Conservation (phyloP, 2,329 filamentous ascomycete species). For the Karstenula rhodostoma region DNA sequence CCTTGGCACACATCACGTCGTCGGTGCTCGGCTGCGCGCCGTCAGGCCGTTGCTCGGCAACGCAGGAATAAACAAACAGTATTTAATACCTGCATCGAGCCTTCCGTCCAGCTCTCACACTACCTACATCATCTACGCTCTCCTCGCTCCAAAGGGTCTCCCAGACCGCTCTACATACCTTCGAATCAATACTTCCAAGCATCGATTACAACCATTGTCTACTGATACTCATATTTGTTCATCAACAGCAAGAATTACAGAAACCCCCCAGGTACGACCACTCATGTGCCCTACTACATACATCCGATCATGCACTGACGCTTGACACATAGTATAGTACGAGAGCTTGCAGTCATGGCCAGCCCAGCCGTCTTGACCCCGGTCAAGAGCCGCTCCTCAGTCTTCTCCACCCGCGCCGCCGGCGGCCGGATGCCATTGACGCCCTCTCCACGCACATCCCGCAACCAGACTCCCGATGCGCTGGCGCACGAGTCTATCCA, state of each 20-base stretch:
- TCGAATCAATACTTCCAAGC: constrained; percentile 50
- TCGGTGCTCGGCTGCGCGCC: constrained; percentile 25
- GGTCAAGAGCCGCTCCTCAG: constrained; percentile 90
- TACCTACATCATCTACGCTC: constrained; percentile 22
- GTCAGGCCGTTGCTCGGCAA: constrained; percentile 40
- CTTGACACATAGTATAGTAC: constrained; percentile 27
- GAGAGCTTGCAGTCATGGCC: constrained; percentile 70
- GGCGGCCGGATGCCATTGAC: constrained; percentile 95
- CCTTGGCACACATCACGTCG: constrained; percentile 39
- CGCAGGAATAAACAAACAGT: constrained; percentile 45
- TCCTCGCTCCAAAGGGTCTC: constrained; percentile 21
- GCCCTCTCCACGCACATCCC: constrained; percentile 77
- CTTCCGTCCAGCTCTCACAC: constrained; percentile 28
- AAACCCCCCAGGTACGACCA: constrained; percentile 39
- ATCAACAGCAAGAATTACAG: constrained; percentile 34
- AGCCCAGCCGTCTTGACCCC: constrained; percentile 85
- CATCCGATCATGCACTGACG: constrained; percentile 29
- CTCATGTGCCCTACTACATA: constrained; percentile 14
- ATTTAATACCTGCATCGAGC: constrained; percentile 41
- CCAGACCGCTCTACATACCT: constrained; percentile 29
- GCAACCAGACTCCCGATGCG: constrained; percentile 58
- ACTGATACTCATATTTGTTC: constrained; percentile 50
- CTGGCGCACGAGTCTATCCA: constrained; percentile 74
- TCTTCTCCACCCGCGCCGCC: constrained; percentile 91
- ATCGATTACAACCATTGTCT: constrained; percentile 50